Conservation (phyloP, 2,329 filamentous ascomycete genomes). For the Colletotrichum sojae region DNA sequence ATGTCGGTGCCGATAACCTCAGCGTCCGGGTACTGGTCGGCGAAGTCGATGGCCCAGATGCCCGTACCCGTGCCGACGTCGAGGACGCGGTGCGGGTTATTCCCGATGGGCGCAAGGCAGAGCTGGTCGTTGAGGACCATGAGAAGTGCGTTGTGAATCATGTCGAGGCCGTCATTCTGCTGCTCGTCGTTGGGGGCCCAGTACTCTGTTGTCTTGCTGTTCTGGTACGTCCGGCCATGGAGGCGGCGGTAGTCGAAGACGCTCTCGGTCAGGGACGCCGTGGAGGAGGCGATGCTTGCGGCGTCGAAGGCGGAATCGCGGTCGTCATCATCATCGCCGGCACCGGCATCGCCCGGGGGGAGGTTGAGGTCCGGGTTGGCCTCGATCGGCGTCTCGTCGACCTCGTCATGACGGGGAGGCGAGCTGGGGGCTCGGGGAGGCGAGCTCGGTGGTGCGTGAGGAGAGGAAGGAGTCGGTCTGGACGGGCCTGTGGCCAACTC, state of each 20-base stretch:
- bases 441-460: neutral
- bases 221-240: conserved; percentile 51
- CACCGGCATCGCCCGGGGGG: neutral
- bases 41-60: conserved; percentile 67
- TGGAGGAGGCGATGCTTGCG: conserved; percentile 44
- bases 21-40: conserved; percentile 59
- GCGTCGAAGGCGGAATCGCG: conserved; percentile 45
- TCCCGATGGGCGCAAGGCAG: conserved; percentile 53
- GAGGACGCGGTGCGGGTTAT: conserved; percentile 43
- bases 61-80: conserved; percentile 67
- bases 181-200: conserved; percentile 45
- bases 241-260: conserved; percentile 51
- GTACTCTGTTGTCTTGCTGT: conserved; percentile 46
- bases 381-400: neutral
- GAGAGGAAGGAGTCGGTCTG: neutral
- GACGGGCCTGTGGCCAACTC: neutral
- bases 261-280: conserved; percentile 50
- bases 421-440: neutral
- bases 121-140: conserved; percentile 53
- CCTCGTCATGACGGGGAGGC: neutral
- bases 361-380: neutral
- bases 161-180: conserved; percentile 42
- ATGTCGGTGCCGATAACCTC: conserved; percentile 67
- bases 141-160: conserved; percentile 32
- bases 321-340: conserved; percentile 44